A percentile compares a stretch with the other conserved stretches of the same genome.
phyloP scores from a whole-genome alignment of 108 stramenopile genomes.

The Phaeodactylum tricornutum region DNA sequence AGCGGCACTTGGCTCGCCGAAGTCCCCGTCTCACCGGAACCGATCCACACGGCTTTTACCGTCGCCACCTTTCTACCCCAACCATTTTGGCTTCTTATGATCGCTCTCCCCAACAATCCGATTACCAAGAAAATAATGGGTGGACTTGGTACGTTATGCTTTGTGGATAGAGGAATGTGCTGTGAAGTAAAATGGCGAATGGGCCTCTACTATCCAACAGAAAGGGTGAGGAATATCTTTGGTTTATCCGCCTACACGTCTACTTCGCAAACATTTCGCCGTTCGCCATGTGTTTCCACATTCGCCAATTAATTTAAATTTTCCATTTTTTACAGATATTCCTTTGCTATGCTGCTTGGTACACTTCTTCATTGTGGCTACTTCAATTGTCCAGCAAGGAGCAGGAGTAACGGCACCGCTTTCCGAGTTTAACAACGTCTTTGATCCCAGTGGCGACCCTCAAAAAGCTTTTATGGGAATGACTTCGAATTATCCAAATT shows the following conservation, averaged over 20 bases:
- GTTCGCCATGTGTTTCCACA: no score
- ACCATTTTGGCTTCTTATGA: conserved; percentile 69
- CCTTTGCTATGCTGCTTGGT: conserved; percentile 42
- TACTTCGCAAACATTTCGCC: no score
- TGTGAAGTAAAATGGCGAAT: no score
- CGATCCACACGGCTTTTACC: conserved; percentile 63
- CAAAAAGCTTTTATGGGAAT: conserved; percentile 79
- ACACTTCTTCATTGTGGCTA: conserved; percentile 71
- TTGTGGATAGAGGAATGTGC: no score
- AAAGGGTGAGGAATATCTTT: no score
- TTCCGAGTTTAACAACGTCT: conserved; percentile 76
- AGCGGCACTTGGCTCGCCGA: neutral
- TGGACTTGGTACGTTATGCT: conserved; percentile 20
- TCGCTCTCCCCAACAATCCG: conserved; percentile 39
- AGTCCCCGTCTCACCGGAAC: conserved; percentile 28
- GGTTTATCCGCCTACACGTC: no score
- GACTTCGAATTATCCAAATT: conserved; percentile 80
- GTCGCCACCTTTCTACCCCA: conserved; percentile 81
- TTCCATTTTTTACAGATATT: conserved; percentile 1
- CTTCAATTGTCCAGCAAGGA: conserved; percentile 45
- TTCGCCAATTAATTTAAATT: no score
- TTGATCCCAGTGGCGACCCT: conserved; percentile 71
- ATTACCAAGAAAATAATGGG: conserved; percentile 71
- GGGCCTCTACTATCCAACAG: no score
- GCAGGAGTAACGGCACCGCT: conserved; percentile 70